Conservation (phyloP, 352 stramenopile genomes). For the Blastocystis sp. region DNA sequence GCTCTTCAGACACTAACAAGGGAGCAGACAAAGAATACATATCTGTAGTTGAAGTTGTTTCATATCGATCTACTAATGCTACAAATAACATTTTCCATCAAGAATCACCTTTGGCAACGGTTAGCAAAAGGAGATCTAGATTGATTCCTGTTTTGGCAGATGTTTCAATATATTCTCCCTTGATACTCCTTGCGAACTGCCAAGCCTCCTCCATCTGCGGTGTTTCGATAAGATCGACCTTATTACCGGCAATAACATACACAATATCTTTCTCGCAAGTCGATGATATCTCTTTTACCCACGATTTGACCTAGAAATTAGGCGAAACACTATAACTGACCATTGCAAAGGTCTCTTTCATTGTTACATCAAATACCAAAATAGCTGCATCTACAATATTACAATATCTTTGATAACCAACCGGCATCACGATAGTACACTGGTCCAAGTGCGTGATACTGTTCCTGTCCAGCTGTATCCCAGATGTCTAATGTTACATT, state of each 20-base stretch:
- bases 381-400: conserved; percentile 35
- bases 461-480: conserved; percentile 52
- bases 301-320: conserved; percentile 34
- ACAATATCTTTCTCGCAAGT: conserved; percentile 31
- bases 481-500: conserved; percentile 26
- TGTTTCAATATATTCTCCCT: conserved; percentile 28
- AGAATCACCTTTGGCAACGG: background rate
- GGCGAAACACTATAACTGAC: background rate
- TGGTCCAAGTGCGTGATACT: conserved; percentile 45
- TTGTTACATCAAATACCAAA: conserved; percentile 36
- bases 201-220: background rate
- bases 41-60: background rate
- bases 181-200: conserved; percentile 35
- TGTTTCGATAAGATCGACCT: conserved; percentile 4
- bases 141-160: conserved; percentile 48
- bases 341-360: conserved; percentile 50
- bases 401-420: background rate
- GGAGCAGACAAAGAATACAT: background rate
- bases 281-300: conserved; percentile 36
- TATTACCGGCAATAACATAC: conserved; percentile 48
- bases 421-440: conserved; percentile 52
- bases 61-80: background rate
- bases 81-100: background rate
- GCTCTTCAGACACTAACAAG: conserved; percentile 35
- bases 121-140: background rate